Percentiles rank a stretch among this genome's conserved stretches.
Evolutionary conservation across 208 protist genomes (phyloP).

Genomic region (Trypanosoma scelopori): DNA sequence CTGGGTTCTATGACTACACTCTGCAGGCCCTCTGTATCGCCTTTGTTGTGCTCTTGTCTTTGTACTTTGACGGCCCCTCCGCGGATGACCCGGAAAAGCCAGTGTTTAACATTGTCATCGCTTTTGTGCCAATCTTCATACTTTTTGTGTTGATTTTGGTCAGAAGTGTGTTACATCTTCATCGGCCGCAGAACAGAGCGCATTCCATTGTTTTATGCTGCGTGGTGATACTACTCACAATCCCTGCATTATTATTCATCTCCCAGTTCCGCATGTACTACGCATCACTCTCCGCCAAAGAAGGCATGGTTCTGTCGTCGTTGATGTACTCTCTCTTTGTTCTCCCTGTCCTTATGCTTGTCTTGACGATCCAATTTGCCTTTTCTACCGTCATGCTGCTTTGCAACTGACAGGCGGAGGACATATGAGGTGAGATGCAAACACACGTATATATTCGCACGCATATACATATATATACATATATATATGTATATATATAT

Average conservation of each 20-base stretch:
- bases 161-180: background rate
- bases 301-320: background rate
- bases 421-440: background rate
- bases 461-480: constrained; percentile 6
- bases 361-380: background rate
- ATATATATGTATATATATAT: constrained; percentile 8
- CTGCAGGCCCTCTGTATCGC: background rate
- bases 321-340: constrained; percentile 2
- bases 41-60: constrained; percentile 8
- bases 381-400: background rate
- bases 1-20: background rate
- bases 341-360: background rate
- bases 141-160: constrained; percentile 7
- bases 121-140: constrained; percentile 4
- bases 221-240: background rate
- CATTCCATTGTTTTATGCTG: background rate
- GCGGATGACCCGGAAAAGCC: constrained; percentile 1
- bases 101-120: constrained; percentile 14
- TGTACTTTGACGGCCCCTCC: constrained; percentile 26
- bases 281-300: background rate
- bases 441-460: background rate
- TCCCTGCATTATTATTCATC: constrained; percentile 8
- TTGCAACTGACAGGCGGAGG: background rate
- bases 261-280: constrained; percentile 13
- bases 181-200: background rate